Evolutionary conservation across 257 asterid species (phyloP), one percentile per base, ranked within the genome.

Genomic region (Schizonepeta tenuifolia): DNA sequence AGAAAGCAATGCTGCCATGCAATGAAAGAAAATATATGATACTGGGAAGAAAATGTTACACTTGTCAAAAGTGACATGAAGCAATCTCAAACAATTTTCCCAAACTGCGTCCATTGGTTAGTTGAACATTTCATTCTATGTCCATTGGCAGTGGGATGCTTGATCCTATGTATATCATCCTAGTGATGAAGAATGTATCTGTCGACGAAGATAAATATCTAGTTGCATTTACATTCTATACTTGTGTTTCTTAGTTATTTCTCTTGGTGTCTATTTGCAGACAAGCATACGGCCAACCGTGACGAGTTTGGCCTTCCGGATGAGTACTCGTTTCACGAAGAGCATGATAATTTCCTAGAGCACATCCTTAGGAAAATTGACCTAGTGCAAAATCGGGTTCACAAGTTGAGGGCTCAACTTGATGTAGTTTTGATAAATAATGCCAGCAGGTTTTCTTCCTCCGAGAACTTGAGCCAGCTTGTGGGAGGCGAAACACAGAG

Each of bases 401-500:
- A 84, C 54, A 89, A 85, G 77, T 40, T 93, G 83, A 91, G 88
- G 82, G 71, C 81, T 73, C 90, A 78, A 73, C 89, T 93, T 15
- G 92, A 88, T 77, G 55, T 79, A 0, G 83, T 88, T 38, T 82
- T 84, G 87, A 75, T 78, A 40, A 88, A 89, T 70, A 80, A 91
- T 47, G 87, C 88, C 12, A 73, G 80, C 59, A 89, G 82, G 82
- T 88, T 93, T 80, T 91, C 97, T 80, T 94, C 98, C 49, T 91
- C 96, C 4, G 98, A 91, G 86, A 90, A 91, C 78, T 82, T 90
- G 80, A 85, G 83, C 82, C 89, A 89, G 68, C 90, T 84, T 12
- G 78, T 72, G 67, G 85, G 82, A 7, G 72, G 86, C n/a, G 96
- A 92, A 74, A 79, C 70, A 46, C 90, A 73, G 53, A 88, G 94